These are phyloP conservation scores for Phyllosticta citriasiana DNA, from an alignment of 2,329 filamentous ascomycete genomes.

Conservation along the genomic window DNA sequence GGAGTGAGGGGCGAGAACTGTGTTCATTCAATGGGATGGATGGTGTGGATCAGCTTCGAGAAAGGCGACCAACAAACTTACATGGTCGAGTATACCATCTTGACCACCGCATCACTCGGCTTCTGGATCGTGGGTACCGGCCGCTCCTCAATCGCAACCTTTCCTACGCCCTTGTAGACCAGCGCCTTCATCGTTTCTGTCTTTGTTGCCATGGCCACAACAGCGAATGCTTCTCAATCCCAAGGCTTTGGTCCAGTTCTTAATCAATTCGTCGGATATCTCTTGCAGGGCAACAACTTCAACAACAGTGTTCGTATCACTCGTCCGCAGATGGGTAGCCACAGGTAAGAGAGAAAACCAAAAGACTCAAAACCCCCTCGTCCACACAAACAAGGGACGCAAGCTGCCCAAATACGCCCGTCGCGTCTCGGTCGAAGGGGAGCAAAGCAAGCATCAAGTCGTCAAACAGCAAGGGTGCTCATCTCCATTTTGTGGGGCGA, in stretches of 20 bases:
- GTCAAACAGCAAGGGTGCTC: neutral
- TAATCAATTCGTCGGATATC: too few relatives aligned
- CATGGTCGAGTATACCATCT: conserved; percentile 17
- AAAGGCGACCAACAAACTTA: neutral
- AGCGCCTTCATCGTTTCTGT: conserved; percentile 12
- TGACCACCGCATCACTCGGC: conserved; percentile 41
- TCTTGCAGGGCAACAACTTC: neutral
- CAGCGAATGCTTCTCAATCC: neutral
- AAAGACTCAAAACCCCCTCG: too few relatives aligned
- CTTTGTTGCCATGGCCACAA: neutral
- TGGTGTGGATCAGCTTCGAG: too few relatives aligned
- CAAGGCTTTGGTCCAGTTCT: neutral
- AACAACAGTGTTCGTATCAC: neutral
- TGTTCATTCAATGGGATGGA: too few relatives aligned
- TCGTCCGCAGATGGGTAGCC: too few relatives aligned
- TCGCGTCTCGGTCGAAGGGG: neutral
- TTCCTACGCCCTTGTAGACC: conserved; percentile 12
- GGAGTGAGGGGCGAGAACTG: too few relatives aligned
- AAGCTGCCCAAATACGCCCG: neutral
- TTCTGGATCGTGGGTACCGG: conserved; percentile 21
- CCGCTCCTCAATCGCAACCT: conserved; percentile 4
- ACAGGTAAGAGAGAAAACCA: neutral
- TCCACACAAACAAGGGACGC: neutral
- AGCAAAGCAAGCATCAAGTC: neutral
- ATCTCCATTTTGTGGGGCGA: neutral